Base-by-base conservation (phyloP, 345 rosid genomes). In the Citrus reticulata region DNA sequence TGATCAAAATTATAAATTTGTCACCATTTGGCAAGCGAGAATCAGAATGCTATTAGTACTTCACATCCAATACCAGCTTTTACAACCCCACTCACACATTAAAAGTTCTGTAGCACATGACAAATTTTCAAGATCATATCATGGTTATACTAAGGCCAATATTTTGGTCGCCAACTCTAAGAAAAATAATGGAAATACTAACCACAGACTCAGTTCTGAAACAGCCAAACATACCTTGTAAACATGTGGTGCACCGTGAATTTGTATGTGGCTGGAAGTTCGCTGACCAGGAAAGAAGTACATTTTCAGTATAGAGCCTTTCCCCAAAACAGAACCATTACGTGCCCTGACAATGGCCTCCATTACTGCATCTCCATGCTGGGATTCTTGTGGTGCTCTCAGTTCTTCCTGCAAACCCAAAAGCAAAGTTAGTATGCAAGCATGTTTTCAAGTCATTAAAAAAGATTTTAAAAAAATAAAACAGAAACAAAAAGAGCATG, bases 281-380 rank as follows among this genome's bases (percentile, higher is more conserved):
- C 87, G 88, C 89, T 95, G 99, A 77, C 97, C 95, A 76, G 98
- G 98, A 85, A 92, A 94, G 84, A 91, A 93, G 80, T 93, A 91
- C 92, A 90, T 96, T 81, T 96, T 93, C 72, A 94, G 91, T 60
- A 96, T 92, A 37, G 92, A 91, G 77, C 97, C 99, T 78, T 88
- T 90, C 22, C 99, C 95, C 86, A 96, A 82, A 65, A 96, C 97
- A 61, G 97, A 93, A 77, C 99, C 98, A 87, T 86, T 88, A 34
- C 98, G 94, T 32, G 90, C 90, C 76, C 86, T 94, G 78, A 96
- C 91, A 70, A 92, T 89, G 49, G 98, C 93, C 81, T 96, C 99
- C 99, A 96, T 93, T 60, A 91, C 94, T 78, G 99, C 97, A 88
- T 96, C 99, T 54, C 99, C 98, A 54, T 90, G 96, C 71, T 90